Conservation (phyloP, 805 yeast species). For the Cyberlindnera galapagoensis region DNA sequence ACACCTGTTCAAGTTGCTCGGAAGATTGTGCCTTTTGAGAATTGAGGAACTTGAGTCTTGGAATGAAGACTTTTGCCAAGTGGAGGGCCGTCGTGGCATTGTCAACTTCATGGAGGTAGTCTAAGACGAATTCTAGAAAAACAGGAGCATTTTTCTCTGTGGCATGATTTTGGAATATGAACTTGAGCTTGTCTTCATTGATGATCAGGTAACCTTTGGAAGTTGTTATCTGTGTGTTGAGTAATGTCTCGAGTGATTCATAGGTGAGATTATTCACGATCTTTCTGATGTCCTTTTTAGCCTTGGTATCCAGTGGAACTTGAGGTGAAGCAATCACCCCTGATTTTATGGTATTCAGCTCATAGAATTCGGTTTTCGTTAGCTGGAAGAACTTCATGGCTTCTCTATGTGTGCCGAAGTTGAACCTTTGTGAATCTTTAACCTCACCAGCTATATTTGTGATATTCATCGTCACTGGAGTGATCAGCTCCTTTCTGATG, state of each 20-base stretch:
- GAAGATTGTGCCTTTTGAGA: not conserved
- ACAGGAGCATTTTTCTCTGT: not conserved
- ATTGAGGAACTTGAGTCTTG: not conserved
- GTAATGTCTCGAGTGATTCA: not conserved
- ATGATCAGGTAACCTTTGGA: conserved; percentile 3
- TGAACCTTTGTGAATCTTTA: conserved; percentile 3
- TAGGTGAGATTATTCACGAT: not conserved
- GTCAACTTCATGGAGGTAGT: conserved; percentile 4
- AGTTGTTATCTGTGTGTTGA: conserved; percentile 1
- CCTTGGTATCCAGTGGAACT: not conserved
- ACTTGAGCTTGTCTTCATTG: conserved; percentile 7
- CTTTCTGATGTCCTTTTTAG: not conserved
- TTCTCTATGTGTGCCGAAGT: conserved; percentile 1
- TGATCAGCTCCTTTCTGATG: not conserved
- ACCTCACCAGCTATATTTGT: too few relatives aligned
- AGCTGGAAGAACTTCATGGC: conserved; percentile 3
- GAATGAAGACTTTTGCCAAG: not conserved
- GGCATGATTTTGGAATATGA: conserved; percentile 2
- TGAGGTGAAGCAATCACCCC: too few relatives aligned
- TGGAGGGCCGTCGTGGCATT: conserved; percentile 5
- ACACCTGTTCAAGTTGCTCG: not conserved
- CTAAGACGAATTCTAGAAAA: conserved; percentile 2
- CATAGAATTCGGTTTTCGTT: conserved; percentile 3
- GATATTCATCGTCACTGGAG: conserved; percentile 6
- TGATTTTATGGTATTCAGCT: conserved; percentile 1